Evolutionary conservation across 2,329 filamentous ascomycete genomes (phyloP).

Genomic region (Xylaria digitata): DNA sequence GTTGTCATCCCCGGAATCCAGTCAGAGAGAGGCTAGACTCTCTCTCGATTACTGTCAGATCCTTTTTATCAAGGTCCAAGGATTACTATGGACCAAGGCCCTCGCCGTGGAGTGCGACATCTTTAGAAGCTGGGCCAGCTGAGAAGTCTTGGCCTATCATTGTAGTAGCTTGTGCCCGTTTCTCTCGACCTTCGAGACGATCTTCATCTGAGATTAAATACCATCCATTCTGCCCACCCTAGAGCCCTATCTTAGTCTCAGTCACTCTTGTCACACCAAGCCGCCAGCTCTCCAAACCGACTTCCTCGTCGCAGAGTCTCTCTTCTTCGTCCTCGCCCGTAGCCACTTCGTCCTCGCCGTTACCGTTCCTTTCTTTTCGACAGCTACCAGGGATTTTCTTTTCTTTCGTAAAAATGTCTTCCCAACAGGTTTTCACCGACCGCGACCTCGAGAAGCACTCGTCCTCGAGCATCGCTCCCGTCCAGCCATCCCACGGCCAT

Average conservation of each 20-base stretch:
- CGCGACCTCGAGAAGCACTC: conserved; percentile 43
- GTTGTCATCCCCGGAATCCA: conserved; percentile 40
- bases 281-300: conserved; percentile 24
- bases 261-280: conserved; percentile 30
- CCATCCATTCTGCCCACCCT: conserved; percentile 35
- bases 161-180: conserved; percentile 14
- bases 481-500: conserved; percentile 26
- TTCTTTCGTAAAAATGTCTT: conserved; percentile 34
- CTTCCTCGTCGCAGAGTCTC: conserved; percentile 38
- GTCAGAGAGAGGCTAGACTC: conserved; percentile 40
- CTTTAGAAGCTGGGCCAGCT: conserved; percentile 34
- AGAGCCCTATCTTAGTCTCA: conserved; percentile 2
- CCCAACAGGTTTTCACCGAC: conserved; percentile 40
- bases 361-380: conserved; percentile 14
- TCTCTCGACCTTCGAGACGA: conserved; percentile 23
- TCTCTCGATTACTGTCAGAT: conserved; percentile 42
- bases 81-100: conserved; percentile 40
- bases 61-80: conserved; percentile 34
- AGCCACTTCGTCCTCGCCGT: conserved; percentile 29
- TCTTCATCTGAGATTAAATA: conserved; percentile 39
- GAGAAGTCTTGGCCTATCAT: conserved; percentile 37
- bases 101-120: conserved; percentile 24
- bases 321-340: conserved; percentile 35
- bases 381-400: conserved; percentile 31
- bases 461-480: conserved; percentile 34